Percentiles rank a stretch among this genome's conserved stretches.
These are phyloP conservation scores for Chimonanthus praecox DNA, from an alignment of 164 flowering plant species.

Conservation along the genomic window DNA sequence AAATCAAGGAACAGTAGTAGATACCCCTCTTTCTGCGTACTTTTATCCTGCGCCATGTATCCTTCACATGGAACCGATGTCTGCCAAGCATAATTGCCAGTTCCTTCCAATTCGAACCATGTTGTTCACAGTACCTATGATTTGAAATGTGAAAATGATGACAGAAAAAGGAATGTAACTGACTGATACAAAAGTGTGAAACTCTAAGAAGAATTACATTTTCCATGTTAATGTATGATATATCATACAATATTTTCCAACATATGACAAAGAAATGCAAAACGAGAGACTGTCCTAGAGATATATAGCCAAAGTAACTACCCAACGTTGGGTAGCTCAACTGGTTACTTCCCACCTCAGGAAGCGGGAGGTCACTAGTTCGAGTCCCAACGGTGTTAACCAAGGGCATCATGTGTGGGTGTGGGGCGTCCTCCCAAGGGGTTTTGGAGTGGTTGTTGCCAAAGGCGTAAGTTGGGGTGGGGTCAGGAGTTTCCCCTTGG, in stretches of 20 bases:
- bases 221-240: background rate
- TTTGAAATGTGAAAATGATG: background rate
- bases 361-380: too few species aligned
- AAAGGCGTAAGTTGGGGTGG: too few species aligned
- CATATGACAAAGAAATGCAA: background rate
- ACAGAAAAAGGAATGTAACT: background rate
- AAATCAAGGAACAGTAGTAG: background rate
- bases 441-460: too few species aligned
- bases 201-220: background rate
- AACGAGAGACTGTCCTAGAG: background rate
- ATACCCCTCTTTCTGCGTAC: constrained; percentile 27
- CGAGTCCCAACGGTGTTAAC: too few species aligned
- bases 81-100: constrained; percentile 44
- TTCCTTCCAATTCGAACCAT: constrained; percentile 51
- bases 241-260: background rate
- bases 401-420: too few species aligned
- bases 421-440: too few species aligned
- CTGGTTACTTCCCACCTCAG: too few species aligned
- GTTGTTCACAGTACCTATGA: constrained; percentile 23
- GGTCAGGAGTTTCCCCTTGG: too few species aligned
- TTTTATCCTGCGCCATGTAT: constrained; percentile 51
- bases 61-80: constrained; percentile 52
- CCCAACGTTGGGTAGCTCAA: too few species aligned
- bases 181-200: background rate
- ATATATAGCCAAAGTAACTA: background rate